Conservation (phyloP, 2,329 filamentous ascomycete species). For the Thelonectria blattea region DNA sequence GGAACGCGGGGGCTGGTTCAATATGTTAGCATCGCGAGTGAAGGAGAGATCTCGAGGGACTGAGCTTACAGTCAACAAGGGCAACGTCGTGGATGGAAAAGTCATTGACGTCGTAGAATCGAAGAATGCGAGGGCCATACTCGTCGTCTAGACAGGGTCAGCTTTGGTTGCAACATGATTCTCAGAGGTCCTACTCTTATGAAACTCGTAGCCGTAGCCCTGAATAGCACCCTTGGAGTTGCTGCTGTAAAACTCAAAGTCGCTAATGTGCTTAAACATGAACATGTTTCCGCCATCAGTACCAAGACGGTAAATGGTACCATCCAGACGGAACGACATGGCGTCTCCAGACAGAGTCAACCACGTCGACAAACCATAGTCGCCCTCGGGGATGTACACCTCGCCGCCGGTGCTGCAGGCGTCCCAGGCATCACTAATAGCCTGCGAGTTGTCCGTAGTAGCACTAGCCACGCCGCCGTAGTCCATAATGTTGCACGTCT, state of each 20-base stretch:
- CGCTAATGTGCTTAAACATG: conserved; percentile 28
- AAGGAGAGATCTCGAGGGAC: too few species aligned
- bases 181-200: conserved; percentile 13
- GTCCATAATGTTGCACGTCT: conserved; percentile 30
- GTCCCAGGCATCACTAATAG: conserved; percentile 29
- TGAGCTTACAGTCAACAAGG: conserved; percentile 24
- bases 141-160: conserved; percentile 16
- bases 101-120: conserved; percentile 25
- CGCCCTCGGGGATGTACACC: conserved; percentile 26
- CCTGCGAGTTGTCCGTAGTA: conserved; percentile 23
- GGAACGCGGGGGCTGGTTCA: conserved; percentile 27
- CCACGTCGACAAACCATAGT: conserved; percentile 28
- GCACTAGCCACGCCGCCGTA: conserved; percentile 26
- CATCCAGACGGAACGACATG: conserved; percentile 32
- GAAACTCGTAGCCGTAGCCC: conserved; percentile 28
- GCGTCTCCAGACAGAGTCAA: conserved; percentile 26
- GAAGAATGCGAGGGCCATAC: conserved; percentile 29
- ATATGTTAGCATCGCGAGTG: rapidly evolving
- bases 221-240: conserved; percentile 31
- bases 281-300: conserved; percentile 28
- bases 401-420: conserved; percentile 28
- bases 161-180: neutral
- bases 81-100: conserved; percentile 31
- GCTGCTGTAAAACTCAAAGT: conserved; percentile 33
- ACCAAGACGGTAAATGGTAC: conserved; percentile 25